Evolutionary conservation across 108 stramenopile species (phyloP), one percentile per base, ranked within the genome.

Genomic region (Skeletonema tropicum): DNA sequence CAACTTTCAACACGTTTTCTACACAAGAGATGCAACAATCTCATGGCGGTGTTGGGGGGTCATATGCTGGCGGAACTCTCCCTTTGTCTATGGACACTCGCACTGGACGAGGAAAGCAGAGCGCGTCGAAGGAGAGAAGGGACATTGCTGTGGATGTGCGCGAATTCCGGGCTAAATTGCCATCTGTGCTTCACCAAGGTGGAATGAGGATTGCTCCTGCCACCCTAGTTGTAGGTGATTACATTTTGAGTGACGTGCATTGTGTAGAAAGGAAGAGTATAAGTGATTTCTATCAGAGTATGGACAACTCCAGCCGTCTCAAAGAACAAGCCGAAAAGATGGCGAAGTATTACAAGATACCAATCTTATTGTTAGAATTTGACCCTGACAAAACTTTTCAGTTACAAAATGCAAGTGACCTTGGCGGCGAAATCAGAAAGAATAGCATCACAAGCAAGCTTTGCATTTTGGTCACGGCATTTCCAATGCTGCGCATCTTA

Each of bases 241-340:
- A 94, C 64, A 94, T 99, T 5, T 79, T 99, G 60, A 90, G 97
- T 67, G 98, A 96, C 66, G 96, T 98, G 15, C 90, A 98, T 55
- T 97, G 97, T 59, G 87, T 99, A 1, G 99, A 99, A 74, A 76
- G 99, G 42, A 99, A 99, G 85, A 90, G 91, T 64, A 87, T 99
- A 55, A 86, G 93, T 66, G 99, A 99, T 79, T 79, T 99, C 57
- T 97, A 93, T 83, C 95, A 94, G 10, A 93, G 92, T 33, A 96
- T 99, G 77, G 88, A 87, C 2, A 55, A 55, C 23, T 93, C 89
- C 46, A 98, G 99, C n/a, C 72, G 99, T 48, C 83, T 99, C 26
- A 97, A 86, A 79, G 91, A 83, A 29, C 99, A 99, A 87, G 96
- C 88, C 7, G 96, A 97, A 52, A 76, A 91, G 9, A 99, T 99